These are phyloP conservation scores for Coelastrella sp. DNA, from an alignment of 139 green algal genomes.

Conservation along the genomic window DNA sequence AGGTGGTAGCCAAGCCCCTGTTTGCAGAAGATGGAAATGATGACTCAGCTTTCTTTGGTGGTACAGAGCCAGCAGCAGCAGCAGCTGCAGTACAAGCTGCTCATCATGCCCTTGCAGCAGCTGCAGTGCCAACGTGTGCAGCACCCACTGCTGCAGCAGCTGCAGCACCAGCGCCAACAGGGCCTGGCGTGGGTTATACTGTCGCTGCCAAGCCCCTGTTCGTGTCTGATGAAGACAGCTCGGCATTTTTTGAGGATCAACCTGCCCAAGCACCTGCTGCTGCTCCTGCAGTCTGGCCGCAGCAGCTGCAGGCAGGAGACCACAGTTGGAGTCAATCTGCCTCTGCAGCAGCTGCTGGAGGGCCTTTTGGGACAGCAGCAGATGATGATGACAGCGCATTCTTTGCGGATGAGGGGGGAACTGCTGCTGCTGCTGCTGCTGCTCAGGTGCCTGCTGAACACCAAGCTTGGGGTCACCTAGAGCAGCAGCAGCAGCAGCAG, in stretches of 20 bases:
- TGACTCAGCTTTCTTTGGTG: slow-evolving; percentile 5
- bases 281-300: not conserved
- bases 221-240: not conserved
- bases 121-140: not conserved
- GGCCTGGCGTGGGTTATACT: not conserved
- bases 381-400: not conserved
- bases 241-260: not conserved
- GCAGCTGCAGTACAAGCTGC: not conserved
- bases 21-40: slow-evolving; percentile 37
- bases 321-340: not conserved
- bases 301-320: not conserved
- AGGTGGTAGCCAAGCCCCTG: not conserved
- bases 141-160: not conserved
- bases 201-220: not conserved
- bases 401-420: not conserved
- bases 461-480: not conserved
- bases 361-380: too few species aligned
- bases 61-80: not conserved
- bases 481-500: not conserved
- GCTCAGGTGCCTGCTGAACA: not conserved
- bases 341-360: not conserved
- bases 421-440: not conserved
- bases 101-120: not conserved
- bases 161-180: not conserved
- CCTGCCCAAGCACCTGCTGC: not conserved